Evolutionary conservation across 257 asterid genomes (phyloP).

Genomic region (Henckelia pumila): DNA sequence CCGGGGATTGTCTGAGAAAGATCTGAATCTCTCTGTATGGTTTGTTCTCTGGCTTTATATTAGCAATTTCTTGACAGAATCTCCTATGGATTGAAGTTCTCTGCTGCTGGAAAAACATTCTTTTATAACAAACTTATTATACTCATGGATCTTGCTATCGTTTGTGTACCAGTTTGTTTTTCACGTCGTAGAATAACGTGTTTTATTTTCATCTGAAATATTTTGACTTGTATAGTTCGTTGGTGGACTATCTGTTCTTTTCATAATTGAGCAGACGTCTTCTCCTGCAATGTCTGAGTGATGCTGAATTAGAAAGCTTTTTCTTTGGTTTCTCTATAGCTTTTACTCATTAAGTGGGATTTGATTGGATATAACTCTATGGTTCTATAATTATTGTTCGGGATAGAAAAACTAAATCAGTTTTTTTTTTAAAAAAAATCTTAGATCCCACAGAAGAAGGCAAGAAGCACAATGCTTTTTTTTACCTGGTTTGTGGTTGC

Average conservation of each 20-base stretch:
- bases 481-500: not conserved
- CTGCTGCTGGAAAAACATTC: constrained; percentile 4
- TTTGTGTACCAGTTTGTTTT: constrained; percentile 16
- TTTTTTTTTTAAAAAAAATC: not conserved
- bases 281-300: constrained; percentile 19
- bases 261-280: constrained; percentile 14
- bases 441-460: not conserved
- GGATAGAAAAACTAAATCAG: not conserved
- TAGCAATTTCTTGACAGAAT: not conserved
- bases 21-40: constrained; percentile 1
- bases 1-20: constrained; percentile 8
- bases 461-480: not conserved
- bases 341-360: constrained; percentile 12
- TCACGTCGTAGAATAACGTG: constrained; percentile 24
- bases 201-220: constrained; percentile 26
- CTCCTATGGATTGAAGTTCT: constrained; percentile 6
- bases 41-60: not conserved
- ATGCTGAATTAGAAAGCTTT: constrained; percentile 19
- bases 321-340: not conserved
- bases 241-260: constrained; percentile 12
- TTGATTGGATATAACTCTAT: not conserved
- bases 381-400: not conserved
- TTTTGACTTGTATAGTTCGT: constrained; percentile 32
- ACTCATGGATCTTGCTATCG: constrained; percentile 7
- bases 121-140: constrained; percentile 1